Conservation (phyloP, 1,284 basidiomycete genomes). For the Puccinia sorghi region DNA sequence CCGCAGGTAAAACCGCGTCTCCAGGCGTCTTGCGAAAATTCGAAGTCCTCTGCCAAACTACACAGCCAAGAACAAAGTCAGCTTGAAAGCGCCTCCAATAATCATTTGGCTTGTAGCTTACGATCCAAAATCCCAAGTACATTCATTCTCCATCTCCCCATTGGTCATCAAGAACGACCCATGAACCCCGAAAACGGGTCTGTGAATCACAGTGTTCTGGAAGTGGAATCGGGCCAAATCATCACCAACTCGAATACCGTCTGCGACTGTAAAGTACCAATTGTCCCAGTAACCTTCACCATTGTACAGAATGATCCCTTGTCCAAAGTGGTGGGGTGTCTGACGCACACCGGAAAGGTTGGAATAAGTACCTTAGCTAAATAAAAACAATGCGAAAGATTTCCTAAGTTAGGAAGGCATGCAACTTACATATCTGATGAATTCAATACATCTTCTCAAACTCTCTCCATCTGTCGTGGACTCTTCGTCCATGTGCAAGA, state of each 20-base stretch:
- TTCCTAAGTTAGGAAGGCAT: slow-evolving; percentile 39
- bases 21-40: slow-evolving; percentile 61
- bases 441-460: slow-evolving; percentile 59
- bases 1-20: slow-evolving; percentile 59
- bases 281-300: slow-evolving; percentile 60
- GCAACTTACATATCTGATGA: slow-evolving; percentile 56
- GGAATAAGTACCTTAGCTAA: slow-evolving; percentile 47
- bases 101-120: not conserved
- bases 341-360: slow-evolving; percentile 23
- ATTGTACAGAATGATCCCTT: slow-evolving; percentile 61
- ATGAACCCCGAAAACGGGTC: slow-evolving; percentile 61
- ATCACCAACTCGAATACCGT: slow-evolving; percentile 61
- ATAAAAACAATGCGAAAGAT: slow-evolving; percentile 16
- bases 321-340: slow-evolving; percentile 60
- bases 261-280: slow-evolving; percentile 61
- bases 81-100: not conserved
- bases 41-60: slow-evolving; percentile 60
- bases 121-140: slow-evolving; percentile 58
- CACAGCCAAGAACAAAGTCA: slow-evolving; percentile 37
- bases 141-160: slow-evolving; percentile 60
- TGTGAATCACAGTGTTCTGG: slow-evolving; percentile 59
- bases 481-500: slow-evolving; percentile 60
- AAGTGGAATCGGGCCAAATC: slow-evolving; percentile 60
- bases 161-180: slow-evolving; percentile 61
- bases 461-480: slow-evolving; percentile 60